Conservation (phyloP, 345 rosid species). For the Sonneratia caseolaris region DNA sequence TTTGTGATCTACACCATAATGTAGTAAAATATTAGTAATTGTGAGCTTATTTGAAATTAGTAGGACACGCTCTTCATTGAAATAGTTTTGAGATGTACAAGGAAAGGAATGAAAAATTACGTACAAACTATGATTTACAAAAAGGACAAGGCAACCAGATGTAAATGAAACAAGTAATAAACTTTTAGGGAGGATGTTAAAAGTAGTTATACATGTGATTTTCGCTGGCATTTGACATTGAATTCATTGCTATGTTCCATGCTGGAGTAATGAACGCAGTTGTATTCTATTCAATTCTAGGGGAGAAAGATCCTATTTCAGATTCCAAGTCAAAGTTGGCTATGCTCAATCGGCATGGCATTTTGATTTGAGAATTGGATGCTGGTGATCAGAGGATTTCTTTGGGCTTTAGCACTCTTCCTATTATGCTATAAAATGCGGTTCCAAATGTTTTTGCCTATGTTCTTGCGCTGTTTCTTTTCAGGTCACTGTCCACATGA, state of each 20-base stretch:
- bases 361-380: constrained; percentile 43
- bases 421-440: background rate
- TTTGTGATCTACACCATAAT: too few relatives aligned
- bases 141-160: too few relatives aligned
- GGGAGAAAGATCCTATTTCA: constrained; percentile 72
- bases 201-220: constrained; percentile 56
- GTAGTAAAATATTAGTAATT: too few relatives aligned
- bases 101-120: too few relatives aligned
- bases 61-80: too few relatives aligned
- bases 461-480: constrained; percentile 6
- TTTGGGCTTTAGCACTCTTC: background rate
- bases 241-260: background rate
- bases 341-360: constrained; percentile 43
- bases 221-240: background rate
- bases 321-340: constrained; percentile 55
- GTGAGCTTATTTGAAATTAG: too few relatives aligned
- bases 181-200: too few relatives aligned
- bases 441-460: background rate
- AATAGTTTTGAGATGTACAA: too few relatives aligned
- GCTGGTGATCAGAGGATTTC: constrained; percentile 37
- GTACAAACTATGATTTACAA: too few relatives aligned
- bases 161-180: too few relatives aligned
- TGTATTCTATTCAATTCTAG: constrained; percentile 19
- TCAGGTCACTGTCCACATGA: constrained; percentile 85
- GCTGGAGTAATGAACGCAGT: background rate